Percentiles rank a stretch among this genome's conserved stretches.
Evolutionary conservation across 169 alveolate species (phyloP).

Genomic region (Plasmodium gonderi): DNA sequence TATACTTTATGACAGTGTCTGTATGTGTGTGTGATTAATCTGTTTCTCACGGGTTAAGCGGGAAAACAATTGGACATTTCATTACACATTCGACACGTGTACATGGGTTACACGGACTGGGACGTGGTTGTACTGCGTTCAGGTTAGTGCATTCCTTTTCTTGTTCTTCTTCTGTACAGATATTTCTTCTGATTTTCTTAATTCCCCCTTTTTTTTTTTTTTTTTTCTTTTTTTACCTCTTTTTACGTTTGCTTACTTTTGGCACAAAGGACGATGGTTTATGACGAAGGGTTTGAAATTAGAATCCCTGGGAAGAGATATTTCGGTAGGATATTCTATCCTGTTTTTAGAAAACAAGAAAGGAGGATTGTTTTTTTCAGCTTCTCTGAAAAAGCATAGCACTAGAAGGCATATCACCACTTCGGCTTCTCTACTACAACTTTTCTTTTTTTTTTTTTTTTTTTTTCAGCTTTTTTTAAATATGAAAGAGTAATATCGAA

Average conservation of each 20-base stretch:
- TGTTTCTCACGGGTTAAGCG: no score
- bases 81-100: no score
- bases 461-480: conserved; percentile 13
- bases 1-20: neutral
- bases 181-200: no score
- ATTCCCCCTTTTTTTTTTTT: no score
- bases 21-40: no score
- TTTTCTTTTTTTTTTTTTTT: neutral
- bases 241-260: neutral
- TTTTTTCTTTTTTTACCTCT: neutral
- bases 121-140: no score
- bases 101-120: no score
- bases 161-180: no score
- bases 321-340: conserved; percentile 75
- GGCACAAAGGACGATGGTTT: conserved; percentile 86
- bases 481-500: conserved; percentile 6
- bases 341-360: no score
- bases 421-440: neutral
- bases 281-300: conserved; percentile 88
- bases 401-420: neutral
- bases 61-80: no score
- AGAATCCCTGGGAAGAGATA: conserved; percentile 41
- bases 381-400: neutral
- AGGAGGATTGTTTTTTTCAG: neutral
- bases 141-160: no score